Evolutionary conservation across 257 asterid species (phyloP).

Genomic region (Sherardia arvensis): DNA sequence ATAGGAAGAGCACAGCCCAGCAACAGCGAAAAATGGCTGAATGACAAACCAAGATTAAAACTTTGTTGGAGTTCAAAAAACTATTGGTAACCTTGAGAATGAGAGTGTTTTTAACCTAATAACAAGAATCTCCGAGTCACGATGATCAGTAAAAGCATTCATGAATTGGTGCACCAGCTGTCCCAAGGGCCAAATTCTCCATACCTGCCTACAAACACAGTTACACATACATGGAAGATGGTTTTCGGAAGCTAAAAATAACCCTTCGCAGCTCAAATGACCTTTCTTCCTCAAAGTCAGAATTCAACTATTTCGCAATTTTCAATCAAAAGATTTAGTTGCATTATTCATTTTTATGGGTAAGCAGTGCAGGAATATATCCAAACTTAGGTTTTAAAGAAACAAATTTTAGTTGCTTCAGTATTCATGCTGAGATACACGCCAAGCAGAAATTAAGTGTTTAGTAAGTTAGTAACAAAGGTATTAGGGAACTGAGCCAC

Average conservation of each 20-base stretch:
- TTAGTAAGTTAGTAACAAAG: not conserved
- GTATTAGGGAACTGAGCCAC: not conserved
- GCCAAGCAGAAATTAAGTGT: not conserved
- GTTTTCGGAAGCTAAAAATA: slow-evolving; percentile 1
- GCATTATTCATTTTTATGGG: not conserved
- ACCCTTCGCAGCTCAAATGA: not conserved
- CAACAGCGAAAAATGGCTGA: slow-evolving; percentile 89
- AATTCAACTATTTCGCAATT: not conserved
- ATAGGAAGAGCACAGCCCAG: slow-evolving; percentile 96
- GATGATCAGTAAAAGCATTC: slow-evolving; percentile 98
- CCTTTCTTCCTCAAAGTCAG: not conserved
- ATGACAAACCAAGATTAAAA: slow-evolving; percentile 12
- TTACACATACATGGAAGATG: slow-evolving; percentile 8
- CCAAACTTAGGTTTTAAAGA: not conserved
- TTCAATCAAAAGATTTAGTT: not conserved
- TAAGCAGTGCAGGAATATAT: slow-evolving; percentile 1
- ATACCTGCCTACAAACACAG: slow-evolving; percentile 42
- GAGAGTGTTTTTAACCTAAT: slow-evolving; percentile 48
- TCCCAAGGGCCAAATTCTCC: slow-evolving; percentile 97
- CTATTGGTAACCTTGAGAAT: not conserved
- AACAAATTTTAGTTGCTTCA: not conserved
- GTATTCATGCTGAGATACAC: not conserved
- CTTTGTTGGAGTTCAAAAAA: slow-evolving; percentile 11
- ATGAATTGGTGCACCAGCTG: slow-evolving; percentile 78
- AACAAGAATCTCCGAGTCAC: slow-evolving; percentile 94